Evolutionary conservation across 371 early-diverging fungal genomes (phyloP).

Genomic region (Haplosporangium sp.): DNA sequence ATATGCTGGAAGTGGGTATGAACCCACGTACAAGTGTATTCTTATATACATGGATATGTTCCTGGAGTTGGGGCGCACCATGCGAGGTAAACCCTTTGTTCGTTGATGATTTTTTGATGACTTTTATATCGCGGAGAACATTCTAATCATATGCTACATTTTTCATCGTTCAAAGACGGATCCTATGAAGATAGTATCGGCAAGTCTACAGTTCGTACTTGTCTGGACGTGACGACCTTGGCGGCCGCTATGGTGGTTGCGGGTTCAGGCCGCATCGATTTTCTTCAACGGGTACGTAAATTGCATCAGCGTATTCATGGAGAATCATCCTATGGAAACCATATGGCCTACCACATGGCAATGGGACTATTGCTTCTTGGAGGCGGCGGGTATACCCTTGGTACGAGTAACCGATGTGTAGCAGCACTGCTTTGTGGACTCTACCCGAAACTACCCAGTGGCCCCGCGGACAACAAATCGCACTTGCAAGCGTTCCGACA

Average conservation of each 20-base stretch:
- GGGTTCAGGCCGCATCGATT: constrained; percentile 79
- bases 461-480: constrained; percentile 74
- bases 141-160: not conserved
- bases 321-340: constrained; percentile 79
- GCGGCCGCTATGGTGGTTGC: constrained; percentile 83
- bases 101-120: not conserved
- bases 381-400: constrained; percentile 81
- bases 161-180: constrained; percentile 32
- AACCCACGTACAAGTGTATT: constrained; percentile 62
- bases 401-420: constrained; percentile 72
- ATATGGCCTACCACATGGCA: constrained; percentile 87
- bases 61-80: constrained; percentile 41
- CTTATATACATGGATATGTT: constrained; percentile 64
- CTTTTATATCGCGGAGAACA: not conserved
- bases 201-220: constrained; percentile 62
- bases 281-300: constrained; percentile 66
- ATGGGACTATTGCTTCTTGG: constrained; percentile 87
- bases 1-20: constrained; percentile 81
- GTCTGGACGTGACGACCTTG: constrained; percentile 74
- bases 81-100: constrained; percentile 16
- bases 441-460: constrained; percentile 83
- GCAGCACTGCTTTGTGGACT: constrained; percentile 79
- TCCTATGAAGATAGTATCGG: constrained; percentile 71
- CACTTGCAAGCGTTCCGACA: constrained; percentile 90
- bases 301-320: constrained; percentile 61